A percentile compares a stretch with the other conserved stretches of the same genome.
Conservation (phyloP, 1,284 basidiomycete species). For the Cutaneotrichosporon cyanovorans region DNA sequence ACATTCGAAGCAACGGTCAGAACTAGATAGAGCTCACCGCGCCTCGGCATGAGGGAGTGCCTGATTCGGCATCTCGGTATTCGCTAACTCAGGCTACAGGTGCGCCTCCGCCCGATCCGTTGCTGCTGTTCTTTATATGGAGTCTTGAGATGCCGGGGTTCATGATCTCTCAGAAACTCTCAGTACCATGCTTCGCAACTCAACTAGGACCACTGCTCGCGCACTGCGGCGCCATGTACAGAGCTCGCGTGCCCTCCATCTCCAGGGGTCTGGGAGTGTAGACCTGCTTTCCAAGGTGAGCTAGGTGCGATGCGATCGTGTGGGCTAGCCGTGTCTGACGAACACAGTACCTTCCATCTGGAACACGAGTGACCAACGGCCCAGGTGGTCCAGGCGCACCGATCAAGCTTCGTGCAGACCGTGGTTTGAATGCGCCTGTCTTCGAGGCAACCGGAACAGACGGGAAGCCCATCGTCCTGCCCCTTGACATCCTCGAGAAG, state of each 20-base stretch:
- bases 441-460: slow-evolving; percentile 8
- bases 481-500: slow-evolving; percentile 8
- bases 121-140: too few species aligned
- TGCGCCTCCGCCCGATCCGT: too few species aligned
- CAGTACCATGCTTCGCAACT: slow-evolving; percentile 8
- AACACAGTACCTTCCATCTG: neutral
- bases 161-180: too few species aligned
- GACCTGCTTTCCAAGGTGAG: slow-evolving; percentile 9
- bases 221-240: neutral
- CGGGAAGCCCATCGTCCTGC: slow-evolving; percentile 8
- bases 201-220: slow-evolving; percentile 1
- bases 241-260: slow-evolving; percentile 4
- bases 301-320: neutral
- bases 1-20: too few species aligned
- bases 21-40: too few species aligned
- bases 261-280: slow-evolving; percentile 1
- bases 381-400: neutral
- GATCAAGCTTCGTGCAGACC: neutral
- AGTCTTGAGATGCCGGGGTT: too few species aligned
- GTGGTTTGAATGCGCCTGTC: slow-evolving; percentile 8
- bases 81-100: too few species aligned
- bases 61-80: too few species aligned
- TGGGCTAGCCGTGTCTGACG: neutral
- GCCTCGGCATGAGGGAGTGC: too few species aligned
- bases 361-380: slow-evolving; percentile 1